Base-by-base conservation (phyloP, 495 filamentous ascomycete species). In the Penicillium macrosclerotiorum region DNA sequence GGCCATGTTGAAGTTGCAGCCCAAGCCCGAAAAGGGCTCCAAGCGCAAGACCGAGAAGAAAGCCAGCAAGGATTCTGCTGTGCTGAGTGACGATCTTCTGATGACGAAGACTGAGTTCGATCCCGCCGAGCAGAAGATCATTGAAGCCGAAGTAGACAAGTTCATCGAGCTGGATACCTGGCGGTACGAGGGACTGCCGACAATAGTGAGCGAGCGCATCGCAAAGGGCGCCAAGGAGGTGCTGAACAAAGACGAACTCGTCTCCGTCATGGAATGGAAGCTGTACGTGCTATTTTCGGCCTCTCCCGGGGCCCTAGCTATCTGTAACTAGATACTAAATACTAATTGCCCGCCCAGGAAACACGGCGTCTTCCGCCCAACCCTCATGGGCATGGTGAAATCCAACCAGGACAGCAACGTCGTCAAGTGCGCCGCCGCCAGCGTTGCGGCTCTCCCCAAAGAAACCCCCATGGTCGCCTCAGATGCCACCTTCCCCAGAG, bases 281-380 rank as follows among this genome's bases (percentile, higher is more conserved):
- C 64, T 86, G 85, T 89, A 73, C 58, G 82, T n/a, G n/a, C n/a
- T n/a, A n/a, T n/a, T n/a, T 74, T n/a, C 14, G 19, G 4, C 37
- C 32, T 39, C 32, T 9, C 33, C 20, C n/a, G n/a, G n/a, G n/a
- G n/a, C n/a, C n/a, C n/a, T n/a, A n/a, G 18, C 13, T 35, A 11
- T 45, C 14, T 4, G 17, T 12, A 17, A 22, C 36, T 64, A 9
- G 8, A 37, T 14, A 20, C 18, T 17, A 45, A 26, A 12, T 12
- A 20, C 24, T 16, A 18, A 37, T 44, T 42, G 49, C 22, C 16
- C 25, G 37, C 11, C 12, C 36, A 77, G 72, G 11, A 72, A 74
- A 54, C 86, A 89, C 59, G 88, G 88, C 12, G 80, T 76, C 20
- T 82, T 76, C 61, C 78, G 87, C n/a, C 85, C 87, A 26, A 76